Evolutionary conservation across 148 eudicot species (phyloP).

Genomic region (Cornus suecica): DNA sequence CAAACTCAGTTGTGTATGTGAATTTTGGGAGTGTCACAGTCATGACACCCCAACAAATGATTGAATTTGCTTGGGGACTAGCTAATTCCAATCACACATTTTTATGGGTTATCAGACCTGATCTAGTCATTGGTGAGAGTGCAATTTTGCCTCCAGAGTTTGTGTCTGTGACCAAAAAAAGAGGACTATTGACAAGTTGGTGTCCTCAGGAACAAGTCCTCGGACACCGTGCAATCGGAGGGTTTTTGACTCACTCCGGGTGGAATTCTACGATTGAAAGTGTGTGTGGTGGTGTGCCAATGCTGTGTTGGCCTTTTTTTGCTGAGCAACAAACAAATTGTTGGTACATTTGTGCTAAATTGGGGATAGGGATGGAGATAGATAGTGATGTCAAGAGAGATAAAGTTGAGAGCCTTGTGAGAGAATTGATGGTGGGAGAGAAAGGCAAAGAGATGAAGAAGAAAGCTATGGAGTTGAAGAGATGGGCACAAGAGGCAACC

Average conservation of each 20-base stretch:
- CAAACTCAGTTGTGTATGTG: slow-evolving; percentile 29
- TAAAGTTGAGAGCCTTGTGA: slow-evolving; percentile 23
- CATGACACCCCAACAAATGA: slow-evolving; percentile 26
- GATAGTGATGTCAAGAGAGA: slow-evolving; percentile 27
- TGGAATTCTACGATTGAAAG: slow-evolving; percentile 36
- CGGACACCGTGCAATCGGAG: slow-evolving; percentile 23
- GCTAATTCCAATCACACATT: slow-evolving; percentile 26
- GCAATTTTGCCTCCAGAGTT: slow-evolving; percentile 24
- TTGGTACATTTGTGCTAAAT: slow-evolving; percentile 24
- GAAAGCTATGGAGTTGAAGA: slow-evolving; percentile 26
- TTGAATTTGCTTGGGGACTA: slow-evolving; percentile 31
- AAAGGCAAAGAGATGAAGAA: slow-evolving; percentile 30
- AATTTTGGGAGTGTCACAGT: slow-evolving; percentile 31
- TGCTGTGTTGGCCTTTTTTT: slow-evolving; percentile 39
- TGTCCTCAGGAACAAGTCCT: slow-evolving; percentile 33
- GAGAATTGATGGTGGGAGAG: slow-evolving; percentile 22
- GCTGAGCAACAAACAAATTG: slow-evolving; percentile 37
- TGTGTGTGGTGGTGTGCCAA: slow-evolving; percentile 23
- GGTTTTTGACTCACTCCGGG: slow-evolving; percentile 33
- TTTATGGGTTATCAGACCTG: slow-evolving; percentile 31
- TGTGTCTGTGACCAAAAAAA: slow-evolving; percentile 15
- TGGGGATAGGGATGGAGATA: slow-evolving; percentile 34
- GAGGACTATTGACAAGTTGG: slow-evolving; percentile 27
- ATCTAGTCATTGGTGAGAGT: slow-evolving; percentile 21
- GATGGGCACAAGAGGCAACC: slow-evolving; percentile 7